Evolutionary conservation across 768 basidiomycete genomes (phyloP), one percentile per base, ranked within the genome.

Genomic region (Neoboletus magnificus): DNA sequence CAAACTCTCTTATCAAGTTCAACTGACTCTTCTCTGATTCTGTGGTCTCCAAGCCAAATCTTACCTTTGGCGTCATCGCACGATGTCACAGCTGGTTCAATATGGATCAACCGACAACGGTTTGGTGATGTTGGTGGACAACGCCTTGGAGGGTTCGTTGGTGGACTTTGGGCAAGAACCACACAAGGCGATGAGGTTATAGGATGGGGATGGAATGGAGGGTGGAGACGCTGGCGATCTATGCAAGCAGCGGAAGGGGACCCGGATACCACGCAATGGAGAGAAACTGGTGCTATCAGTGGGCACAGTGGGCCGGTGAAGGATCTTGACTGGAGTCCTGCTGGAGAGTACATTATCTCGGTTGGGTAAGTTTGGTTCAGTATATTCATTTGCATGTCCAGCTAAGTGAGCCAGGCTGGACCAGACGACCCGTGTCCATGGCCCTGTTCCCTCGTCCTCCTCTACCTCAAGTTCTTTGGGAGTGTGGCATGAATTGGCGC

Each of bases 91-190:
- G 65, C 58, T 5, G 60, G 61, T 23, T 84, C 87, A 2, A 83
- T 98, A 29, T 99, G 97, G 97, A 85, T 93, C 43, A 93, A 90
- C 58, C 76, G 80, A 12, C 89, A 92, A 61, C 85, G 97, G 12
- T 98, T 98, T 66, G 97, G 97, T 25, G 93, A 98, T 58, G 81
- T 98, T 49, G 92, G 92, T n/a, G 91, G 91, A 20, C 84, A 94
- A 76, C 77, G 94, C 64, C 76, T 91, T 5, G 87, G 97, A 39
- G 96, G 95, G 0, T 98, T 99, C 68, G 87, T 95, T 40, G 94
- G 94, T 2, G 93, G 89, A 0, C 61, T 92, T 6, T 99, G 95
- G 95, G 82, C 80, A 1, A 70, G 67, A 29, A 69, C 75, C 18
- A 45, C 42, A 7, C 62, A 36, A 27, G 87, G 87, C 0, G 64